Percentiles rank a stretch among this genome's conserved stretches.
Evolutionary conservation across 257 asterid species (phyloP).

Genomic region (Fraxinus pennsylvanica): DNA sequence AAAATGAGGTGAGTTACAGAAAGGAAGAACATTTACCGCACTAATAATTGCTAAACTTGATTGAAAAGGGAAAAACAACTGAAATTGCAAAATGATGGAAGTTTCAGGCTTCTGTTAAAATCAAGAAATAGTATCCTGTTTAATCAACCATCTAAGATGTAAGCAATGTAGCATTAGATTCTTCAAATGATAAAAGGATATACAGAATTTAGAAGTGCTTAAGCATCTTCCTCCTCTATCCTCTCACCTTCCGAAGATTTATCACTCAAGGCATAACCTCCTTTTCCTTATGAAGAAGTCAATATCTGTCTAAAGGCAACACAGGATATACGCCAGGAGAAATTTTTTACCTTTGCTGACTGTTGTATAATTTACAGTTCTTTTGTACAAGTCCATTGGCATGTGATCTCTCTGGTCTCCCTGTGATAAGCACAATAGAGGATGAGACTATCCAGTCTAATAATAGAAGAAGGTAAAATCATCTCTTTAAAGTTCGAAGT

Average conservation of each 20-base stretch:
- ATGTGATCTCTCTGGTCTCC: constrained; percentile 51
- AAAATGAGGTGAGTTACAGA: constrained; percentile 50
- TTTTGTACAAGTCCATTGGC: constrained; percentile 62
- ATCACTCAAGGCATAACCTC: too few species aligned
- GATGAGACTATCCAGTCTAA: constrained; percentile 35
- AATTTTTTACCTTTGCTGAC: neutral
- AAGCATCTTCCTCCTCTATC: neutral
- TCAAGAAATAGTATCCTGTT: neutral
- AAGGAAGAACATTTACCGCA: neutral
- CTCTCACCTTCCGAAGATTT: neutral
- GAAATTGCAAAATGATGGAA: neutral
- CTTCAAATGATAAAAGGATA: too few species aligned
- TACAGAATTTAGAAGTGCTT: neutral
- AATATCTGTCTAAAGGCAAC: neutral
- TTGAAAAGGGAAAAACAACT: neutral
- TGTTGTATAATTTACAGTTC: constrained; percentile 44
- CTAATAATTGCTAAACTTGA: neutral
- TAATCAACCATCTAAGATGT: neutral
- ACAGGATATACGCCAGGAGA: neutral
- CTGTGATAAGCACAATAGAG: constrained; percentile 34
- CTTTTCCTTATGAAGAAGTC: neutral
- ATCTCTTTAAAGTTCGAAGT: neutral
- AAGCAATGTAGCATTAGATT: too few species aligned
- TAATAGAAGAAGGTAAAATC: constrained; percentile 51
- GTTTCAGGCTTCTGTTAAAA: neutral